A percentile compares a stretch with the other conserved stretches of the same genome.
phyloP scores from a whole-genome alignment of 352 stramenopile genomes.

The Phytophthora ohioensis region DNA sequence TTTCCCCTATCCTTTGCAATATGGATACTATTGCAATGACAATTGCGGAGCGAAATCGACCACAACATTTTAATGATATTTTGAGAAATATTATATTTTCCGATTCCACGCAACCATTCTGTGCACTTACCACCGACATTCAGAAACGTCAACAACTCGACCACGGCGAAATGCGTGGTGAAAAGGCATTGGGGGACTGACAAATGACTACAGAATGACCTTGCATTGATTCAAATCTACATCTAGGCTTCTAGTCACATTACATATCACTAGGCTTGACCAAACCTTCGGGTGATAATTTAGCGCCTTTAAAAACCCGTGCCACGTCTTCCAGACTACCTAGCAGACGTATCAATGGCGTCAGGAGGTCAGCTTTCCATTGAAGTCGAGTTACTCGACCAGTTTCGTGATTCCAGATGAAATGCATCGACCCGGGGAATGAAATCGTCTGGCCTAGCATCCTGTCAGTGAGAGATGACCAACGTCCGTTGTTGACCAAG shows the following conservation, averaged over 20 bases:
- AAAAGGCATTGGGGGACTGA: too few relatives aligned
- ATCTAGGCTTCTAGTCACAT: neutral
- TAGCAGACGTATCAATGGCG: neutral
- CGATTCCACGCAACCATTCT: too few relatives aligned
- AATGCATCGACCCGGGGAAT: constrained; percentile 1
- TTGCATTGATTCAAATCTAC: too few relatives aligned
- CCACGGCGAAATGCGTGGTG: too few relatives aligned
- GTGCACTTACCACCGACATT: too few relatives aligned
- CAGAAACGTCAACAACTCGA: too few relatives aligned
- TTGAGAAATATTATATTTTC: too few relatives aligned
- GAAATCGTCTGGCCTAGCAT: constrained; percentile 6
- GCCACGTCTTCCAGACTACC: constrained; percentile 14
- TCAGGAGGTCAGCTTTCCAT: constrained; percentile 1
- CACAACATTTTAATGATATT: too few relatives aligned
- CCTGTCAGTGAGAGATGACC: neutral
- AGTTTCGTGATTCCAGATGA: neutral
- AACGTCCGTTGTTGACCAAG: neutral
- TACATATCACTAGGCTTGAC: neutral
- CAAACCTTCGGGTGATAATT: constrained; percentile 1
- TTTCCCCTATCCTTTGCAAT: too few relatives aligned
- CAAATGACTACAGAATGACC: too few relatives aligned
- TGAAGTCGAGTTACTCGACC: constrained; percentile 2
- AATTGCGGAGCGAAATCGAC: too few relatives aligned
- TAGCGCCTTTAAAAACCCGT: constrained; percentile 2
- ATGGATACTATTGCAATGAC: too few relatives aligned